These are phyloP conservation scores for Thielaviopsis ethacetica DNA, from an alignment of 2,329 filamentous ascomycete species.

Conservation along the genomic window DNA sequence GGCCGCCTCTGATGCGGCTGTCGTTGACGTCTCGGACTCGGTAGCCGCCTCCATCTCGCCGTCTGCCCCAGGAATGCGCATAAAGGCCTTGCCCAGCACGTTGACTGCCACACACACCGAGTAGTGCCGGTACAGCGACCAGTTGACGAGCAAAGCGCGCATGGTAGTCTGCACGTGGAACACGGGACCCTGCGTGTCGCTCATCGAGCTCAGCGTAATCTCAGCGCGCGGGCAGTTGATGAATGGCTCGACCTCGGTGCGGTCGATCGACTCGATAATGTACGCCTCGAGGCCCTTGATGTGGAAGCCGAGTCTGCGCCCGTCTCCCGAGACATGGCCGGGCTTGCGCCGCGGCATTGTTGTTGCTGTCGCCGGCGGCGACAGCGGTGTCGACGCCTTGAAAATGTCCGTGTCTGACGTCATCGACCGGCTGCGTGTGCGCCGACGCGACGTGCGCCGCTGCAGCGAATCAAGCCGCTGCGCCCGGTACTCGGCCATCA, in stretches of 20 bases:
- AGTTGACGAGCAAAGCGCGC: slow-evolving; percentile 65
- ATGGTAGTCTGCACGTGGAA: slow-evolving; percentile 75
- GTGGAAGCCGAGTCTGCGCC: slow-evolving; percentile 65
- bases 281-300: slow-evolving; percentile 75
- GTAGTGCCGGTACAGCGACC: slow-evolving; percentile 89
- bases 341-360: slow-evolving; percentile 27
- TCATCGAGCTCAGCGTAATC: slow-evolving; percentile 66
- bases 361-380: slow-evolving; percentile 12
- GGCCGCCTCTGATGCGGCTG: neutral
- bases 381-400: slow-evolving; percentile 19
- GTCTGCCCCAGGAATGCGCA: slow-evolving; percentile 10
- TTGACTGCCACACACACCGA: slow-evolving; percentile 66
- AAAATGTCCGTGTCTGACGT: slow-evolving; percentile 51
- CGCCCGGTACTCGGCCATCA: slow-evolving; percentile 77
- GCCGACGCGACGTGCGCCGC: slow-evolving; percentile 44
- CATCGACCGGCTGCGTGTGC: slow-evolving; percentile 57
- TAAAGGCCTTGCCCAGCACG: slow-evolving; percentile 36
- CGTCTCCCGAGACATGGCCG: slow-evolving; percentile 48
- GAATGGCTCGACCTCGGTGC: slow-evolving; percentile 73
- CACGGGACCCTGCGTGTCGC: slow-evolving; percentile 72
- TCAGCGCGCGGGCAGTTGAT: slow-evolving; percentile 76
- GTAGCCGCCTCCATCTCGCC: neutral
- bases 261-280: slow-evolving; percentile 74
- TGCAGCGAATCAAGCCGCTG: slow-evolving; percentile 54
- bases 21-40: slow-evolving; percentile 14